Percentiles rank a stretch among this genome's conserved stretches.
Evolutionary conservation across 73 alveolate genomes (phyloP).

Genomic region (Paramecium caudatum): DNA sequence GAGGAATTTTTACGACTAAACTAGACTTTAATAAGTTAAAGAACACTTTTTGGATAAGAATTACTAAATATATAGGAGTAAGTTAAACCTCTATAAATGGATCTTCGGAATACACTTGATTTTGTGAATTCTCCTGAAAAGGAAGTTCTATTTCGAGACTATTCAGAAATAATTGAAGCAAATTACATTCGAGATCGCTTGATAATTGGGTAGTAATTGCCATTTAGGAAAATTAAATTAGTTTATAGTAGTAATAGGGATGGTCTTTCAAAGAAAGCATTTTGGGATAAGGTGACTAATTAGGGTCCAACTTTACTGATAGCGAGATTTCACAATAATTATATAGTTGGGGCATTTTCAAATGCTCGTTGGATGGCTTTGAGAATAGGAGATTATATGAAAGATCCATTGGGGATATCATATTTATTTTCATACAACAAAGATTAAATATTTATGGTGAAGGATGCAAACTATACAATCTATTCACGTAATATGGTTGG

Average conservation of each 20-base stretch:
- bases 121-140: too few species aligned
- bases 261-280: background rate
- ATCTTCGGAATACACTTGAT: too few species aligned
- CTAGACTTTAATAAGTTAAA: too few species aligned
- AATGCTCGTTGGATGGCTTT: background rate
- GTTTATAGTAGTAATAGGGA: constrained; percentile 10
- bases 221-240: background rate
- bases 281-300: background rate
- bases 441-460: background rate
- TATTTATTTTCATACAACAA: background rate
- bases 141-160: background rate
- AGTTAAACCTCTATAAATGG: too few species aligned
- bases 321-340: background rate
- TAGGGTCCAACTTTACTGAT: background rate
- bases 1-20: too few species aligned
- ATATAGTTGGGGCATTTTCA: constrained; percentile 7
- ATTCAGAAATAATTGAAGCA: background rate
- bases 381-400: background rate
- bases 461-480: background rate
- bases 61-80: too few species aligned
- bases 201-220: constrained; percentile 12
- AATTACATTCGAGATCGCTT: background rate
- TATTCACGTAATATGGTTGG: constrained; percentile 5
- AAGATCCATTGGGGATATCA: background rate
- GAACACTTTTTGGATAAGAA: too few species aligned